Percentiles rank a stretch among this genome's conserved stretches.
These are phyloP conservation scores for Trametes cingulata DNA, from an alignment of 768 basidiomycete genomes.

Conservation along the genomic window DNA sequence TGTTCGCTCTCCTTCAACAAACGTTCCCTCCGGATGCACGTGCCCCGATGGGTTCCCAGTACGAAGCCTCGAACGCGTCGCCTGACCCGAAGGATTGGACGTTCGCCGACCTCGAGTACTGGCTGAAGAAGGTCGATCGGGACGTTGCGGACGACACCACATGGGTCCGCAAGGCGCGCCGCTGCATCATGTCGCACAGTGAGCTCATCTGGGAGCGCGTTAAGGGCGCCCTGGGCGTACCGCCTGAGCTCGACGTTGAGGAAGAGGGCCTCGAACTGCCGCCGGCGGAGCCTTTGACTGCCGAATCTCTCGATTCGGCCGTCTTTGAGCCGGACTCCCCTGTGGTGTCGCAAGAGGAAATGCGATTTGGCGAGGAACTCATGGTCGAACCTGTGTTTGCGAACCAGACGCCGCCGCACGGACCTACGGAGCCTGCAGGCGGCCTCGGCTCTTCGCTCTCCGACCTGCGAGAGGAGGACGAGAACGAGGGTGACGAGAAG, in stretches of 20 bases:
- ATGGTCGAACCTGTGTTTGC: conserved; percentile 38
- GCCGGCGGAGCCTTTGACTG: conserved; percentile 7
- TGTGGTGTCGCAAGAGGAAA: conserved; percentile 5
- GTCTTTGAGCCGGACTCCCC: conserved; percentile 29
- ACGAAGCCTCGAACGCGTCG: conserved; percentile 30
- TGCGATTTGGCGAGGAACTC: conserved; percentile 22
- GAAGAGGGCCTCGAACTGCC: conserved; percentile 29
- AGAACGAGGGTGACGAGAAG: conserved; percentile 31
- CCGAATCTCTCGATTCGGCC: conserved; percentile 18
- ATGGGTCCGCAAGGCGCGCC: conserved; percentile 75
- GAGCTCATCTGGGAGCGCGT: conserved; percentile 92
- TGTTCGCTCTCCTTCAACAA: conserved; percentile 74
- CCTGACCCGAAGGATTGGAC: conserved; percentile 69
- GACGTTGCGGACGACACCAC: conserved; percentile 63
- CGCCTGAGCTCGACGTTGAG: conserved; percentile 77
- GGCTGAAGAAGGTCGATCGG: conserved; percentile 67
- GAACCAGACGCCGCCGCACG: conserved; percentile 26
- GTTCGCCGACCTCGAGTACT: conserved; percentile 65
- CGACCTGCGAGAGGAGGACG: conserved; percentile 31
- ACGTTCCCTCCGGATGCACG: conserved; percentile 50
- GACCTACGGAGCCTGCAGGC: conserved; percentile 15
- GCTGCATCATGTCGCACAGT: conserved; percentile 72
- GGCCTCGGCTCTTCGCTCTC: conserved; percentile 24
- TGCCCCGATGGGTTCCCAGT: conserved; percentile 29
- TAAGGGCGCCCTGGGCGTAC: conserved; percentile 85